A percentile compares a stretch with the other conserved stretches of the same genome.
Conservation (phyloP, 768 basidiomycete species). For the Boletus reticuloceps region DNA sequence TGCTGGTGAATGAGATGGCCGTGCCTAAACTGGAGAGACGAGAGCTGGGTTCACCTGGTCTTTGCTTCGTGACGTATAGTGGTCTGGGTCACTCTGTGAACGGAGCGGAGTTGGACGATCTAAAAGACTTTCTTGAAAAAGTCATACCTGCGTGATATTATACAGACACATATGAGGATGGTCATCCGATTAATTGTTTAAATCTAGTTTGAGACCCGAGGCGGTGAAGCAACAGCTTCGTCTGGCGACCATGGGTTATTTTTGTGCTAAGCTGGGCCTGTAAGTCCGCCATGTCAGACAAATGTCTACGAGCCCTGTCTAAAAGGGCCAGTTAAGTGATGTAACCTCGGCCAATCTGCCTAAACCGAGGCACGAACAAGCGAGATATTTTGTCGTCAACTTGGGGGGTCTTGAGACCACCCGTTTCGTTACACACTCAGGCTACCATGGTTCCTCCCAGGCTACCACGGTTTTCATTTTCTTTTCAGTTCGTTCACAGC, state of each 20-base stretch:
- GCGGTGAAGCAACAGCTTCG: too few species aligned
- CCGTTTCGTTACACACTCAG: constrained; percentile 6
- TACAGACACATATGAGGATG: too few species aligned
- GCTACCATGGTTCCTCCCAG: neutral
- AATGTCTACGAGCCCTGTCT: too few species aligned
- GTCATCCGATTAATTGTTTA: too few species aligned
- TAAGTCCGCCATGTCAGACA: too few species aligned
- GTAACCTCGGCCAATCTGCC: neutral
- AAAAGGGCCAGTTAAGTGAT: neutral
- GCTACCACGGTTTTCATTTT: neutral
- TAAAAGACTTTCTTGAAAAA: neutral
- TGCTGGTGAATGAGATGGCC: neutral
- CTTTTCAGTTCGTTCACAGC: neutral
- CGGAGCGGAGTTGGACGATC: neutral
- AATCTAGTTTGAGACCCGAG: too few species aligned
- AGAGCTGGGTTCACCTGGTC: neutral
- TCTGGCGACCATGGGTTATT: too few species aligned
- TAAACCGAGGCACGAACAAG: neutral
- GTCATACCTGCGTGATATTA: neutral
- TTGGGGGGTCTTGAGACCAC: constrained; percentile 30
- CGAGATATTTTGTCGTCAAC: constrained; percentile 9
- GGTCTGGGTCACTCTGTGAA: neutral
- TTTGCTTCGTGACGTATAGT: neutral
- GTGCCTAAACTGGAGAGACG: neutral
- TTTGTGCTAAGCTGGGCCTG: too few species aligned